These are phyloP conservation scores for Penicillium egyptiacum DNA, from an alignment of 495 filamentous ascomycete genomes.

Conservation along the genomic window DNA sequence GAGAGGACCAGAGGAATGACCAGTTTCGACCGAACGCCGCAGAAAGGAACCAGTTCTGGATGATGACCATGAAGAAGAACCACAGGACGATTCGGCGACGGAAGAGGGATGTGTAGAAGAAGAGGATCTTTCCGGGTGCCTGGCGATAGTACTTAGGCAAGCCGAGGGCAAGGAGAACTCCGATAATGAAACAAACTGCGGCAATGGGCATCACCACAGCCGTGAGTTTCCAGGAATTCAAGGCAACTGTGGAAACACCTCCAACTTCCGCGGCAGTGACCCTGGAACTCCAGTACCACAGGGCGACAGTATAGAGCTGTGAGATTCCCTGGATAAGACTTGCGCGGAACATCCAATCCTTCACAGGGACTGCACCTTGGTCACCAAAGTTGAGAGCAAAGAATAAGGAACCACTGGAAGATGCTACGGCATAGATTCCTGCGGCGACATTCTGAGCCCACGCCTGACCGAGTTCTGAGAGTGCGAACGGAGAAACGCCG, in stretches of 20 bases:
- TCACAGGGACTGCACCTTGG: conserved; percentile 54
- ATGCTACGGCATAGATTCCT: conserved; percentile 59
- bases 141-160: conserved; percentile 63
- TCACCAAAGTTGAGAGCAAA: conserved; percentile 70
- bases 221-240: conserved; percentile 51
- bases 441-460: conserved; percentile 60
- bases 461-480: conserved; percentile 33
- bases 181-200: conserved; percentile 58
- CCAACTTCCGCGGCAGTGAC: conserved; percentile 29
- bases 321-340: conserved; percentile 63
- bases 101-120: conserved; percentile 44
- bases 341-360: conserved; percentile 64
- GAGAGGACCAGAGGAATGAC: conserved; percentile 57
- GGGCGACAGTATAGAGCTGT: conserved; percentile 60
- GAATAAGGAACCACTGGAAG: conserved; percentile 59
- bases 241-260: conserved; percentile 28
- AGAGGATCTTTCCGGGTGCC: conserved; percentile 31
- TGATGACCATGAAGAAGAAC: conserved; percentile 56
- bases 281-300: conserved; percentile 65
- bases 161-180: conserved; percentile 52
- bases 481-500: conserved; percentile 47
- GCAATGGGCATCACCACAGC: conserved; percentile 49
- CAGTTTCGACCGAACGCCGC: conserved; percentile 63
- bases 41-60: conserved; percentile 68
- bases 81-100: conserved; percentile 59